Base-by-base conservation (phyloP, 257 asterid species). In the Misopates orontium region DNA sequence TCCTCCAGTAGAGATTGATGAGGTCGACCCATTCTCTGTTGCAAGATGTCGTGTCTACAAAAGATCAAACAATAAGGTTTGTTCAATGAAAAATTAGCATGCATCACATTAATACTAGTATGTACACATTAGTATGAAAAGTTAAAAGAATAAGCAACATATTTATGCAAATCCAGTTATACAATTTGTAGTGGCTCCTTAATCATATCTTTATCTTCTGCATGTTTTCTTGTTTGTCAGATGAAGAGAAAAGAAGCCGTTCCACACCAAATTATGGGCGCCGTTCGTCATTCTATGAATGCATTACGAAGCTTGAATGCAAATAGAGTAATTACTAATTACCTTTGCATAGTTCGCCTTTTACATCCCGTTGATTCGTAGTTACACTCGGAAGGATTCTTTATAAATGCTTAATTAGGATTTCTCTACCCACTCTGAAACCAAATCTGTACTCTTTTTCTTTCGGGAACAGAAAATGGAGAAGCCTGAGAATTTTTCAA, bases 261-360 rank as follows among this genome's bases (percentile, higher is more conserved):
- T 58, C 75, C 85, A 56, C 97, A 94, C 82, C 85, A 75, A 40
- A 77, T 90, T 69, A 88, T 76, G 95, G 90, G 99, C 54, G 82
- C 95, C 23, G 78, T 79, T 40, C 92, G 61, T 78, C 99, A 94
- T 77, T 74, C 97, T 48, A 60, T 81, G 69, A 80, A 71, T 60
- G 66, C 82, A 66, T 66, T 90, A 63, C 83, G 47, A 45, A 76
- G 80, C 71, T 69, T 90, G 77, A 94, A 90, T 58, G 73, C 72
- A 39, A 69, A 71, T 69, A 82, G 75, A 59, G 99, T 90, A 86
- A 81, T 56, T 9, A 9, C 20, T 90, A 86, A 81, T 56, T 9
- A 9, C 20, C 5, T 60, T 40, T 22, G 4, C 51, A 16, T 44
- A 44, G n/a, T 44, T 14, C 10, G 18, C 57, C 48, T 74, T 66